Evolutionary conservation across 2,329 filamentous ascomycete species (phyloP).

Genomic region (Colletotrichum tamarilloi): DNA sequence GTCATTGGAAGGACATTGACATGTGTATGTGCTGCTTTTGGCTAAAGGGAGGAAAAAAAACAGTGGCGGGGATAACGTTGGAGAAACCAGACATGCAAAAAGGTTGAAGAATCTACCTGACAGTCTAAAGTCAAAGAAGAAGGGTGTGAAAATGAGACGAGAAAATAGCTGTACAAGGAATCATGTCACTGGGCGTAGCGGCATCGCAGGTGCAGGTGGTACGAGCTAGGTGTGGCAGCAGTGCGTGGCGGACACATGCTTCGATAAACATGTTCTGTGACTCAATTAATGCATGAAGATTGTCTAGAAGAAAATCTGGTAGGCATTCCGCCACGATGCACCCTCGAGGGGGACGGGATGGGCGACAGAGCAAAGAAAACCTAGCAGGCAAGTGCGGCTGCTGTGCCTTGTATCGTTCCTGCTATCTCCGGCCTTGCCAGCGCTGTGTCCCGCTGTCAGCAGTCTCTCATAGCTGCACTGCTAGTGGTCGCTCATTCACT

Average conservation of each 20-base stretch:
- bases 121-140: conserved; percentile 14
- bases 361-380: conserved; percentile 4
- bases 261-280: conserved; percentile 20
- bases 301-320: conserved; percentile 29
- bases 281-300: conserved; percentile 35
- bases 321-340: conserved; percentile 20
- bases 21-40: conserved; percentile 23
- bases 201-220: conserved; percentile 24
- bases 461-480: not conserved
- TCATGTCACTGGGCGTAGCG: conserved; percentile 22
- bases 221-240: conserved; percentile 10
- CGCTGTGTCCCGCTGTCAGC: not conserved
- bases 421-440: conserved; percentile 22
- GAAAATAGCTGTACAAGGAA: conserved; percentile 15
- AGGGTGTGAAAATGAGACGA: not conserved
- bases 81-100: conserved; percentile 17
- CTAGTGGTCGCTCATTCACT: conserved; percentile 8
- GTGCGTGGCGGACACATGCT: conserved; percentile 22
- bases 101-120: not conserved
- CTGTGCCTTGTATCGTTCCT: not conserved
- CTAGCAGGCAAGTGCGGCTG: conserved; percentile 1
- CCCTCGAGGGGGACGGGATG: not conserved
- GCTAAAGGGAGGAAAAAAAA: not conserved
- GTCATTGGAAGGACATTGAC: conserved; percentile 14
- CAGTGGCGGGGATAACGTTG: conserved; percentile 19